These are phyloP conservation scores for Sclerotiophoma versabilis DNA, from an alignment of 2,329 filamentous ascomycete species.

Conservation along the genomic window DNA sequence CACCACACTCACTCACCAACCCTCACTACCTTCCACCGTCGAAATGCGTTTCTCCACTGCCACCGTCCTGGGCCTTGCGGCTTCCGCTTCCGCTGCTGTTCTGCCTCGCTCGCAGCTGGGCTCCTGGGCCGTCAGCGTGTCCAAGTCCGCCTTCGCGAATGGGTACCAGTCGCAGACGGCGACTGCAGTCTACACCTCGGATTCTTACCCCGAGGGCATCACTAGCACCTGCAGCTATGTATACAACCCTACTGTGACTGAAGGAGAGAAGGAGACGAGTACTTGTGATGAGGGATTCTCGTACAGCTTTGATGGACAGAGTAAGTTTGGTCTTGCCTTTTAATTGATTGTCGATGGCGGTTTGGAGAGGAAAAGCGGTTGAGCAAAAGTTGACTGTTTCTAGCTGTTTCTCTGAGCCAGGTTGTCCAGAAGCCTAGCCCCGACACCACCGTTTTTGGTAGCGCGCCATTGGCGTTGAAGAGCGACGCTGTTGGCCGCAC, in stretches of 20 bases:
- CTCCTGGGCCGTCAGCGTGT: constrained; percentile 7
- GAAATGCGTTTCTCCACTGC: constrained; percentile 14
- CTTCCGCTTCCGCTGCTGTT: constrained; percentile 6
- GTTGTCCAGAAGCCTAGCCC: constrained; percentile 10
- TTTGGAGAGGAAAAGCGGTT: neutral
- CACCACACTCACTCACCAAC: neutral
- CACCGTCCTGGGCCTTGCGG: constrained; percentile 5
- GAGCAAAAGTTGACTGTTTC: neutral
- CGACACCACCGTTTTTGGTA: constrained; percentile 20
- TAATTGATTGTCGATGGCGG: neutral
- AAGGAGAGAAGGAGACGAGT: neutral
- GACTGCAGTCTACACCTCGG: constrained; percentile 15
- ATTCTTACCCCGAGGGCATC: constrained; percentile 5
- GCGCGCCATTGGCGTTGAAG: constrained; percentile 3
- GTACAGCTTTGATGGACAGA: constrained; percentile 8
- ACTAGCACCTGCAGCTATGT: constrained; percentile 3
- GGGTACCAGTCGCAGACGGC: constrained; percentile 10
- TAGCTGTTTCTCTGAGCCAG: constrained; percentile 20
- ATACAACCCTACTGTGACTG: neutral
- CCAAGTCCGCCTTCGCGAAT: constrained; percentile 9
- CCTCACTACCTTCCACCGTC: neutral
- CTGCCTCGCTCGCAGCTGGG: constrained; percentile 11
- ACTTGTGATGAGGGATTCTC: constrained; percentile 12
- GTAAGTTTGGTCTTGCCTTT: constrained; percentile 5
- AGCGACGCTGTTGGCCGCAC: neutral